Percentiles rank a stretch among this genome's conserved stretches.
phyloP scores from a whole-genome alignment of 2,329 filamentous ascomycete genomes.

The Colletotrichum brevisporum region DNA sequence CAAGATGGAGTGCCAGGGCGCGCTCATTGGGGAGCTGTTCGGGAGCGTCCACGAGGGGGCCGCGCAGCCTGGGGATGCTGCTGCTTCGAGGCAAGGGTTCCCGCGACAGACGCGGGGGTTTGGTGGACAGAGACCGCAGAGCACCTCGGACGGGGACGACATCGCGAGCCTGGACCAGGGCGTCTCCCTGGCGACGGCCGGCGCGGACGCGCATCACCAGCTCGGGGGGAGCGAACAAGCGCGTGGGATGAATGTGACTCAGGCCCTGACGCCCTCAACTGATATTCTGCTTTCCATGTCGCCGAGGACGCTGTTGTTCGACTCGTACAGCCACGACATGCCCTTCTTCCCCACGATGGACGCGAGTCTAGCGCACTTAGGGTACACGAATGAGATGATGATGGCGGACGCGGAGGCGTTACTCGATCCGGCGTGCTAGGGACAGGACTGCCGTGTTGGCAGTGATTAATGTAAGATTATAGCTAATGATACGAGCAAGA shows the following conservation, averaged over 20 bases:
- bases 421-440: constrained; percentile 29
- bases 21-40: constrained; percentile 45
- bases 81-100: not conserved
- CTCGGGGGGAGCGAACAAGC: constrained; percentile 16
- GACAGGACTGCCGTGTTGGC: not conserved
- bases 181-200: constrained; percentile 5
- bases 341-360: constrained; percentile 46
- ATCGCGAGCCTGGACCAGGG: constrained; percentile 9
- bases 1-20: constrained; percentile 44
- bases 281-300: constrained; percentile 43
- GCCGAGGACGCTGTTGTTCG: constrained; percentile 43
- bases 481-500: too few species aligned
- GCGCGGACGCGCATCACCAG: constrained; percentile 10
- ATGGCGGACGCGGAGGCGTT: constrained; percentile 12
- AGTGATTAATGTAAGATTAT: too few species aligned
- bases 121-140: not conserved
- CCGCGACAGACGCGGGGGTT: not conserved
- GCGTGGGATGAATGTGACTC: constrained; percentile 23
- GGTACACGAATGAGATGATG: constrained; percentile 30
- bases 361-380: constrained; percentile 31
- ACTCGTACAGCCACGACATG: constrained; percentile 42
- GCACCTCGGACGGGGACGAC: not conserved
- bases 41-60: constrained; percentile 43
- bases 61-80: not conserved
- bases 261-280: constrained; percentile 30